Evolutionary conservation across 345 rosid species (phyloP).

Genomic region (Geranium brycei): DNA sequence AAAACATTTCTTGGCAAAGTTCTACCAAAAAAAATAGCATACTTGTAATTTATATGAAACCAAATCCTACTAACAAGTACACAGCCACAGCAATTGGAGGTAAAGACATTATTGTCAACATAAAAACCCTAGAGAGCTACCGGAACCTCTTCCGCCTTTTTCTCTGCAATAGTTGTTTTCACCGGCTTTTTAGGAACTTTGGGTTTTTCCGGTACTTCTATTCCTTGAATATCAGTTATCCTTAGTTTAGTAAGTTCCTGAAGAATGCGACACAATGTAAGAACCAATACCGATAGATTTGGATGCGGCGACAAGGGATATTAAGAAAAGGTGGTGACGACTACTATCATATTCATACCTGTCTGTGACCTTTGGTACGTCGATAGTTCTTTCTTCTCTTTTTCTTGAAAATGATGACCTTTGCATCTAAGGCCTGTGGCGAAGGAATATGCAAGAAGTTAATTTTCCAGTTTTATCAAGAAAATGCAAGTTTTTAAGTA

Average conservation of each 20-base stretch:
- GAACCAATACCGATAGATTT: neutral
- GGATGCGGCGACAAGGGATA: neutral
- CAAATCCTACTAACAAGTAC: too few relatives aligned
- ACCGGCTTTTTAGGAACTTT: conserved; percentile 23
- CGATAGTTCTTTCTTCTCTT: conserved; percentile 85
- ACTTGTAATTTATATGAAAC: too few relatives aligned
- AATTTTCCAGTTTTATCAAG: neutral
- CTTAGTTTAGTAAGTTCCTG: conserved; percentile 94
- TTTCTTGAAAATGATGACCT: conserved; percentile 87
- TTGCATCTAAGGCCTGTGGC: conserved; percentile 79
- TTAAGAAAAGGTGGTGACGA: neutral
- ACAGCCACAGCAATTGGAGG: too few relatives aligned
- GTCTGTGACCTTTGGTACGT: conserved; percentile 83
- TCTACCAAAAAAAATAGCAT: too few relatives aligned
- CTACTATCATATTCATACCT: conserved; percentile 39
- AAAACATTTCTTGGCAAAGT: too few relatives aligned
- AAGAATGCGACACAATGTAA: conserved; percentile 1
- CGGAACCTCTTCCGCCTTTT: conserved; percentile 41
- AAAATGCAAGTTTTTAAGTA: neutral
- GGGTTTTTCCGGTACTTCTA: conserved; percentile 44
- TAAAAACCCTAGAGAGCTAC: conserved; percentile 31
- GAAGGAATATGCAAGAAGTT: conserved; percentile 7
- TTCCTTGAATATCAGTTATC: conserved; percentile 84
- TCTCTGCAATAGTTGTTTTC: conserved; percentile 15
- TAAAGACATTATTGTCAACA: neutral